Evolutionary conservation across 169 alveolate species (phyloP).

Genomic region (Plasmodium knowlesi): DNA sequence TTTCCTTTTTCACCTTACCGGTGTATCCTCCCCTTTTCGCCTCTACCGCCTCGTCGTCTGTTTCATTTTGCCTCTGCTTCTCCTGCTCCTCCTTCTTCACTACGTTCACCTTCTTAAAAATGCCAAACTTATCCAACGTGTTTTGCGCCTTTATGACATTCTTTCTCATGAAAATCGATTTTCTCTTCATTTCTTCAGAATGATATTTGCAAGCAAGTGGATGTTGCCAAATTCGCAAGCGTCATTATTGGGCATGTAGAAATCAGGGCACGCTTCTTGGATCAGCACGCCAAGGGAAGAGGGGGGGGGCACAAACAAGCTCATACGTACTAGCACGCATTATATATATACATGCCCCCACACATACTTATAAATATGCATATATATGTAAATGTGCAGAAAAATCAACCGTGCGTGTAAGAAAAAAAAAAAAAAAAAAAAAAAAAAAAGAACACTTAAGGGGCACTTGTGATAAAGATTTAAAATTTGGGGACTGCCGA

Average conservation of each 20-base stretch:
- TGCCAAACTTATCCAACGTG: conserved; percentile 73
- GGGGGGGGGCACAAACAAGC: background rate
- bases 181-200: conserved; percentile 64
- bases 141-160: conserved; percentile 55
- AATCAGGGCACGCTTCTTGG: background rate
- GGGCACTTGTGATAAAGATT: background rate
- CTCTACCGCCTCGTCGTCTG: background rate
- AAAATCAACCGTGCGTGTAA: background rate
- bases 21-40: background rate
- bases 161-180: conserved; percentile 32
- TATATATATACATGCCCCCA: background rate
- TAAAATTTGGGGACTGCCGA: background rate
- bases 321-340: background rate
- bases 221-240: background rate
- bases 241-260: conserved; percentile 4
- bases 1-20: conserved; percentile 26
- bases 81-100: conserved; percentile 8
- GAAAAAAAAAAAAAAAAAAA: too few relatives aligned
- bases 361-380: background rate
- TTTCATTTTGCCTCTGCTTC: background rate
- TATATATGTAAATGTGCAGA: background rate
- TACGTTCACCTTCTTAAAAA: conserved; percentile 56
- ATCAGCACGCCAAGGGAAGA: background rate
- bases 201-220: background rate
- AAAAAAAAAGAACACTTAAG: background rate